Evolutionary conservation across 2,329 filamentous ascomycete genomes (phyloP).

Genomic region (Trichoderma polysporum): DNA sequence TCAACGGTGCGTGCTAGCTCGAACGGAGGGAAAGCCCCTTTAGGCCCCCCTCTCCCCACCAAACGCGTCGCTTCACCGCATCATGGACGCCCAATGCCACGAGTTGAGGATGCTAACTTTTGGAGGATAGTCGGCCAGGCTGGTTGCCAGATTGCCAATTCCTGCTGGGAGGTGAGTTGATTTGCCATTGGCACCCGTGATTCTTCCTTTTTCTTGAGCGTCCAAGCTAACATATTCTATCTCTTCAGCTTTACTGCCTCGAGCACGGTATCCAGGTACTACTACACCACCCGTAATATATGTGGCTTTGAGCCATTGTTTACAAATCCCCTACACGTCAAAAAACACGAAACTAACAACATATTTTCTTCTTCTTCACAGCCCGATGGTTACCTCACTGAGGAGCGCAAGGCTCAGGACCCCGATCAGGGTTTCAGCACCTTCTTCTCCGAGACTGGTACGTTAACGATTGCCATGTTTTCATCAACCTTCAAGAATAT

Average conservation of each 20-base stretch:
- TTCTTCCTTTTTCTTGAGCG: background rate
- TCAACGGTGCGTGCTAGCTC: conserved; percentile 74
- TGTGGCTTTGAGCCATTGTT: conserved; percentile 9
- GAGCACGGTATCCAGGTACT: conserved; percentile 98
- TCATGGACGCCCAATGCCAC: conserved; percentile 24
- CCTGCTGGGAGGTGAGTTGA: conserved; percentile 96
- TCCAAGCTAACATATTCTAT: conserved; percentile 32
- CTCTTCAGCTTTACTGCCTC: conserved; percentile 90
- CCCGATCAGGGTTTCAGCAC: conserved; percentile 99
- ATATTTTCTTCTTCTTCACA: conserved; percentile 40
- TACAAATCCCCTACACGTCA: conserved; percentile 15
- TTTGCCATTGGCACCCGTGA: background rate
- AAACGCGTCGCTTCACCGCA: conserved; percentile 43
- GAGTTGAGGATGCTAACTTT: conserved; percentile 48
- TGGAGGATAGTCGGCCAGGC: conserved; percentile 86
- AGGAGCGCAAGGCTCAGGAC: conserved; percentile 91
- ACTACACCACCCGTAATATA: conserved; percentile 24
- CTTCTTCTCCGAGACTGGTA: conserved; percentile 99
- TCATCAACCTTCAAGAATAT: background rate
- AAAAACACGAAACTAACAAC: conserved; percentile 16
- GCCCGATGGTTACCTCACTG: conserved; percentile 98
- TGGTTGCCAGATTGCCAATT: conserved; percentile 99
- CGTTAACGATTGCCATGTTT: conserved; percentile 15
- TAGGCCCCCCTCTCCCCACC: conserved; percentile 33
- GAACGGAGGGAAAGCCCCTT: conserved; percentile 24